phyloP scores from a whole-genome alignment of 1,284 basidiomycete species.

The Ceratobasidium sp. region DNA sequence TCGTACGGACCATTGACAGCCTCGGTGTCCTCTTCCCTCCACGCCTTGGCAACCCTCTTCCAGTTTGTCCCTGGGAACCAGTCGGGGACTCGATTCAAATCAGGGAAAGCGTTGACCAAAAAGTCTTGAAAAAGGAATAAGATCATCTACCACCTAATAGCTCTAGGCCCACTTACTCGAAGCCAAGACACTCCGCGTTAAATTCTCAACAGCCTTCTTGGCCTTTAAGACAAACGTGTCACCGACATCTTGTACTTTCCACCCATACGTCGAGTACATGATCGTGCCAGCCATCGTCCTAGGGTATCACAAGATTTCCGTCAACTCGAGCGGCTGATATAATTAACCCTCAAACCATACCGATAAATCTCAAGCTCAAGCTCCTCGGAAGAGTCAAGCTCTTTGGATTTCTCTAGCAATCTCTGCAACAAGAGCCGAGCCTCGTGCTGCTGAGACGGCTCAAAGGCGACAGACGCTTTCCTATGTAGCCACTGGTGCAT shows the following conservation, averaged over 20 bases:
- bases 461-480: constrained; percentile 1
- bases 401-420: background rate
- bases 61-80: constrained; percentile 42
- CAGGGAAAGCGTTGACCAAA: constrained; percentile 40
- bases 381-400: constrained; percentile 6
- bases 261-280: constrained; percentile 33
- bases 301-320: too few relatives aligned
- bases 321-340: background rate
- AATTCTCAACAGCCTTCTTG: background rate
- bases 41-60: constrained; percentile 15
- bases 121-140: too few relatives aligned
- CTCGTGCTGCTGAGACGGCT: constrained; percentile 25
- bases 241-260: background rate
- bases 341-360: background rate
- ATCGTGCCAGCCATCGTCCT: background rate
- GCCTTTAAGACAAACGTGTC: constrained; percentile 24
- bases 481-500: constrained; percentile 16
- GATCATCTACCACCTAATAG: too few relatives aligned
- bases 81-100: constrained; percentile 30
- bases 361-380: constrained; percentile 12
- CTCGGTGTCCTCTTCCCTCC: constrained; percentile 19
- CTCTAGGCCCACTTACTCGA: background rate
- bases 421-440: constrained; percentile 4
- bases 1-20: background rate
- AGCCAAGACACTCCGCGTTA: background rate